These are phyloP conservation scores for Phytophthora multivora DNA, from an alignment of 352 stramenopile species.

Conservation along the genomic window DNA sequence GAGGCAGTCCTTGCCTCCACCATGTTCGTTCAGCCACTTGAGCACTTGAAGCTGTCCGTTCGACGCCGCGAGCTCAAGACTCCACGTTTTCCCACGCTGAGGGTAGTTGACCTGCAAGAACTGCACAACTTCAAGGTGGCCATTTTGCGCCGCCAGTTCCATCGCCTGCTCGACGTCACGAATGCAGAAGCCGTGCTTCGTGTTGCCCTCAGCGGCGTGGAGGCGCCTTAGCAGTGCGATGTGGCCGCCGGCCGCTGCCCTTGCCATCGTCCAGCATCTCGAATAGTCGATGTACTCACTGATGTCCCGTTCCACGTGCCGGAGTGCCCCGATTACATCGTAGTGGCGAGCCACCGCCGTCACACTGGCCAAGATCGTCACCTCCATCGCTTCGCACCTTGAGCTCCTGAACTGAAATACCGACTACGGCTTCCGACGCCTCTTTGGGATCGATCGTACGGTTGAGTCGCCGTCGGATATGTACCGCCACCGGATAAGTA, in stretches of 20 bases:
- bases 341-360: slow-evolving; percentile 15
- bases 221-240: slow-evolving; percentile 17
- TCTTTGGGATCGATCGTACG: slow-evolving; percentile 21
- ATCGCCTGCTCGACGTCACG: slow-evolving; percentile 21
- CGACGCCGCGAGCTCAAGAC: slow-evolving; percentile 24
- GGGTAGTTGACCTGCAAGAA: slow-evolving; percentile 29
- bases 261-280: slow-evolving; percentile 24
- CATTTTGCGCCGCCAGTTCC: slow-evolving; percentile 18
- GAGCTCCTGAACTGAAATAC: slow-evolving; percentile 10
- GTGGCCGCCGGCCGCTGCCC: slow-evolving; percentile 17
- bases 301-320: slow-evolving; percentile 22
- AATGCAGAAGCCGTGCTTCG: slow-evolving; percentile 7
- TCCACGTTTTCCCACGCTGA: slow-evolving; percentile 21
- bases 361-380: slow-evolving; percentile 21
- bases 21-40: slow-evolving; percentile 27
- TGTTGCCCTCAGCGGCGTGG: slow-evolving; percentile 11
- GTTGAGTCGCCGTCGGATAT: slow-evolving; percentile 23
- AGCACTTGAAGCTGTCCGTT: slow-evolving; percentile 24
- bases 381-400: slow-evolving; percentile 2
- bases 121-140: slow-evolving; percentile 32
- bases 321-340: slow-evolving; percentile 18
- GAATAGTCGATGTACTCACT: slow-evolving; percentile 34
- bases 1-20: slow-evolving; percentile 12
- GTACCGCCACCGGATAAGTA: slow-evolving; percentile 14
- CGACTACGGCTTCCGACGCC: slow-evolving; percentile 3